Evolutionary conservation across 352 stramenopile genomes (phyloP), one percentile per base, ranked within the genome.

Genomic region (Phytopythium vexans): DNA sequence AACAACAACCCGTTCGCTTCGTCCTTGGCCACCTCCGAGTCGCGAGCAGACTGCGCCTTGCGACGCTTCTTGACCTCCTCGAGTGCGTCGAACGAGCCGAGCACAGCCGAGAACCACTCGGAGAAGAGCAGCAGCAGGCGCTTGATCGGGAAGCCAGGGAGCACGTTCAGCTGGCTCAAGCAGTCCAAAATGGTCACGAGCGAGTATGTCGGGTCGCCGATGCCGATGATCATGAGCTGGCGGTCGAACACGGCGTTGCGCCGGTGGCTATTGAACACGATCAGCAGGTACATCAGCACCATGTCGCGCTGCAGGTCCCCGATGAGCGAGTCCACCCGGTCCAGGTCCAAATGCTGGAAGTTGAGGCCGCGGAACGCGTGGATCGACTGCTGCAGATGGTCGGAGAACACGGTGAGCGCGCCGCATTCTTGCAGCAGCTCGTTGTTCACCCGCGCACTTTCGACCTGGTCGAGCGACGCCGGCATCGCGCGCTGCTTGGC

Each of bases 111-210:
- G 39, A 89, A 75, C 82, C 80, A 91, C 50, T 88, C 80, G 56
- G 77, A 76, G 31, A 85, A 78, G 6, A 93, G 61, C 65, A 93
- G 59, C 37, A 93, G 56, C 32, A 91, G 42, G 7, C 82, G 77
- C 60, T 93, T 93, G 45, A 89, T 86, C 11, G 82, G 82, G 60
- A 91, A 92, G 3, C 79, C 78, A 6, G 82, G 77, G 21, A 90
- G 56, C 41, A 83, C 71, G 50, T 89, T 85, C 15, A 90, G 63
- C 56, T 87, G 73, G 36, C 77, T 74, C 0, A 90, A 49, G 43
- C 82, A 89, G 64, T 92, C 82, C 35, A 92, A 54, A 57, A 92
- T 86, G 11, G 75, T 81, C 27, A 83, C 68, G 12, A 92, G 65
- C 21, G 67, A 62, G 56, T 81, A 87, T 11, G 72, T 77, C 15